Base-by-base conservation (phyloP, 1,284 basidiomycete species). In the Irpex lacteus region DNA sequence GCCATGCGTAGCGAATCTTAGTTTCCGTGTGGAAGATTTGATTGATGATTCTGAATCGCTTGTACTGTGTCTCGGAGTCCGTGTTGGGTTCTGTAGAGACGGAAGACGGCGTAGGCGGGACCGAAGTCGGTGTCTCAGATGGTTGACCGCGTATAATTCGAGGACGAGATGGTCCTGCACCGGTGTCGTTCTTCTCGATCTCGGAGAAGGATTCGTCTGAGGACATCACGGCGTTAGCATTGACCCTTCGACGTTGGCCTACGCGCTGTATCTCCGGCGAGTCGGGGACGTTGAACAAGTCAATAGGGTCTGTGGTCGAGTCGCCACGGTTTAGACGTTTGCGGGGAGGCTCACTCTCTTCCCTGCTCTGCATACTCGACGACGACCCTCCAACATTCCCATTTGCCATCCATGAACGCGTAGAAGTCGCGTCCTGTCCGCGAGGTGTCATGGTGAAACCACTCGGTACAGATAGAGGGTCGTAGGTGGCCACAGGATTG, bases 141-240 rank as follows among this genome's bases (percentile, higher is more conserved):
- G 63, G 61, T n/a, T 80, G 80, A 57, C 81, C 82, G 61, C 85
- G 85, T 55, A 84, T 76, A 65, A 89, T 81, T 60, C 87, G 85
- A 26, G 83, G 70, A 66, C 79, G 80, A 5, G 81, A 80, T 8
- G 83, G 71, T 38, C 78, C 79, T 57, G 80, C 79, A 52, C 50
- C 54, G 2, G 15, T 56, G 36, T 81, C 65, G 73, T 75, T 70
- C 69, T 71, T 66, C 64, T 74, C 58, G 54, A 74, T 72, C 65
- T 85, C 86, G 7, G 83, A 78, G 67, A 87, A 74, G 7, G 85
- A 87, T 60, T 91, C 90, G 50, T 91, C 90, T 26, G 87, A 89
- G 86, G 3, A 71, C 79, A 82, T 78, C 44, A 75, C 63, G 62
- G 72, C 76, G 57, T 73, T 74, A 50, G 75, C 70, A 54, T 72